Base-by-base conservation (phyloP, 495 filamentous ascomycete species). In the Opeltia flavorubescens region DNA sequence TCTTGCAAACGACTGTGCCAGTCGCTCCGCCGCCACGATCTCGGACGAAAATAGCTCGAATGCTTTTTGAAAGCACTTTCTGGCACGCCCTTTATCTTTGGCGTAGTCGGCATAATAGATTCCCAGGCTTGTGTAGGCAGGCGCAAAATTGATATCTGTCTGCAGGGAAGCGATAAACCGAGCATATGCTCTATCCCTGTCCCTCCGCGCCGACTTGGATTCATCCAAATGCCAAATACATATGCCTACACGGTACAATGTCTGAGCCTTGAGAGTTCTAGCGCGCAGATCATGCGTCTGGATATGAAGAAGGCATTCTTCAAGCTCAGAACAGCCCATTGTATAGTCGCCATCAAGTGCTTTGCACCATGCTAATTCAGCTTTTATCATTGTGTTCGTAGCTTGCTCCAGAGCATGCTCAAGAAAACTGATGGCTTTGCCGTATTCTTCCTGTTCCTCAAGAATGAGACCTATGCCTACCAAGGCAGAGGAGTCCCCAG, bases 21-120 rank as follows among this genome's bases (percentile, higher is more conserved):
- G 76, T 24, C 86, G 76, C 62, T 96, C 84, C 3, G 91, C 91
- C 38, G 91, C 86, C 55, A 82, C 71, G 1, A 94, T 76, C 59
- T 99, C 93, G 0, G 84, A 77, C 0, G 87, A 62, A 0, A 93
- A 99, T 8, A 96, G 67, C 59, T 99, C 91, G 41, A 99, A 89
- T 0, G 91, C 91, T 59, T 95, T 95, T 55, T 95, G 86, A 56
- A 96, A 99, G 60, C 91, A 96, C 54, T 80, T 80, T 11, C 84
- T 75, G 18, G 88, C 86, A 54, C 91, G 70, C 51, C 76, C 78
- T 60, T 78, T 85, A 64, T 96, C 89, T 50, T 78, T 84, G 48
- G 76, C 80, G 53, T 95, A 94, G 51, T 95, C 93, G 9, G 80
- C 80, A 57, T 94, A 99, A 64, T 80, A 99, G n/a, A 89, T 66